These are phyloP conservation scores for Linderina pennispora DNA, from an alignment of 192 early-diverging fungal species.

Conservation along the genomic window DNA sequence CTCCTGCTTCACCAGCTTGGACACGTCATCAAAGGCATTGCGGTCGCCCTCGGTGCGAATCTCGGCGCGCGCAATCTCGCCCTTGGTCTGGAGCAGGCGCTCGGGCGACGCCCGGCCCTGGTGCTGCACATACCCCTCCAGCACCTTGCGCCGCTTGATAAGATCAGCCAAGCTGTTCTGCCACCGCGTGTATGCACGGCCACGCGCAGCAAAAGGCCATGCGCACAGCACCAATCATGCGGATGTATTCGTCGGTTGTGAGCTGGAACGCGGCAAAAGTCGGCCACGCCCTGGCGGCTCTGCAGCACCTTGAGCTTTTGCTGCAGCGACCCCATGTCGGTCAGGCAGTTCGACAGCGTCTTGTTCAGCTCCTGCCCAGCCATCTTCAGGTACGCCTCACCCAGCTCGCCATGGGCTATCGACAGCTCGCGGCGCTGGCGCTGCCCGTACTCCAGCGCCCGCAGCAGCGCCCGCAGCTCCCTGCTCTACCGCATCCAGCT, in stretches of 20 bases:
- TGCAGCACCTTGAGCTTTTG: conserved; percentile 73
- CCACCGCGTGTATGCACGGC: conserved; percentile 60
- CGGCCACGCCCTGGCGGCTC: conserved; percentile 67
- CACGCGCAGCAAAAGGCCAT: conserved; percentile 72
- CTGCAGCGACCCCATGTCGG: conserved; percentile 71
- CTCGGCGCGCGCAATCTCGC: conserved; percentile 39
- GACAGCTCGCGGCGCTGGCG: conserved; percentile 69
- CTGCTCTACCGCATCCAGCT: conserved; percentile 69
- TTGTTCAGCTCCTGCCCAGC: conserved; percentile 65
- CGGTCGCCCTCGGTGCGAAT: conserved; percentile 42
- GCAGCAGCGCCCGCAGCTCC: conserved; percentile 71
- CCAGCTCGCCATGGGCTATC: conserved; percentile 68
- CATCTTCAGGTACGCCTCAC: conserved; percentile 68
- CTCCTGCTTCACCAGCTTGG: conserved; percentile 63
- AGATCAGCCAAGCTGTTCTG: conserved; percentile 65
- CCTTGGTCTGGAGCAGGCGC: conserved; percentile 36
- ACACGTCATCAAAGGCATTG: conserved; percentile 72
- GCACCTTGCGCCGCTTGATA: conserved; percentile 57
- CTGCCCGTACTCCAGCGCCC: conserved; percentile 71
- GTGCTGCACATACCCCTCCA: conserved; percentile 56
- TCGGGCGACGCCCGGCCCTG: conserved; percentile 23
- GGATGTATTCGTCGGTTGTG: conserved; percentile 85
- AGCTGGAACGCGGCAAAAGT: conserved; percentile 68
- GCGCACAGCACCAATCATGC: conserved; percentile 77
- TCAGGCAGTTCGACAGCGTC: conserved; percentile 59